Evolutionary conservation across 2,329 filamentous ascomycete species (phyloP), one percentile per base, ranked within the genome.

Genomic region (Paecilomyces formosus): DNA sequence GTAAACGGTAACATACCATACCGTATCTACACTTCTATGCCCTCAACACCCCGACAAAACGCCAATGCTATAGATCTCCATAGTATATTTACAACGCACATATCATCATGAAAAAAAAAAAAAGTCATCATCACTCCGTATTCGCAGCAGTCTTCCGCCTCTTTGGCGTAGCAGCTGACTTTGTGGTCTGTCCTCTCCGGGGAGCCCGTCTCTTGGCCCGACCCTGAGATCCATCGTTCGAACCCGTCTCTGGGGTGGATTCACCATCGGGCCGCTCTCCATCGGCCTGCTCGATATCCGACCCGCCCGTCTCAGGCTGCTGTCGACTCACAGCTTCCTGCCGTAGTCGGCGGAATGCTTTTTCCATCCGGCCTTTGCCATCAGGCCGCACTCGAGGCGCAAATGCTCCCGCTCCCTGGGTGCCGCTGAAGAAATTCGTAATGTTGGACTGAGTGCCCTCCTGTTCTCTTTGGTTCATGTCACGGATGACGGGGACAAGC

Each of bases 381-480:
- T 76, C 81, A 26, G 78, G 74, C 58, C 79, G 84, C 62, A 87
- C 85, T 58, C 88, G 82, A 0, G 89, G 90, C 24, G 83, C 89
- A 76, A 90, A 92, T 0, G 82, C 84, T 61, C 87, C 83, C 39
- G 78, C 82, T 12, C 69, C 76, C 56, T 60, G 69, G n/a, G 70
- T 64, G 1, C 93, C 93, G 12, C 85, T 84, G 71, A 97, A 97
- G 73, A 87, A 99, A 24, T 87, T 82, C n/a, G 94, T 99, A 64
- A 99, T 96, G 66, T 99, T 99, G 59, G 86, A 87, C 78, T 99
- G 94, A 18, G 93, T 97, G 6, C 94, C 94, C 76, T 97, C 94
- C 28, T 85, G 81, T 63, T 90, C 89, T 45, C 94, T 82, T 3
- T 85, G 84, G 71, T 97, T 97, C 89, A 99, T 96, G 68, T 99